These are phyloP conservation scores for Alternaria ventricosa DNA, from an alignment of 2,329 filamentous ascomycete species.

Conservation along the genomic window DNA sequence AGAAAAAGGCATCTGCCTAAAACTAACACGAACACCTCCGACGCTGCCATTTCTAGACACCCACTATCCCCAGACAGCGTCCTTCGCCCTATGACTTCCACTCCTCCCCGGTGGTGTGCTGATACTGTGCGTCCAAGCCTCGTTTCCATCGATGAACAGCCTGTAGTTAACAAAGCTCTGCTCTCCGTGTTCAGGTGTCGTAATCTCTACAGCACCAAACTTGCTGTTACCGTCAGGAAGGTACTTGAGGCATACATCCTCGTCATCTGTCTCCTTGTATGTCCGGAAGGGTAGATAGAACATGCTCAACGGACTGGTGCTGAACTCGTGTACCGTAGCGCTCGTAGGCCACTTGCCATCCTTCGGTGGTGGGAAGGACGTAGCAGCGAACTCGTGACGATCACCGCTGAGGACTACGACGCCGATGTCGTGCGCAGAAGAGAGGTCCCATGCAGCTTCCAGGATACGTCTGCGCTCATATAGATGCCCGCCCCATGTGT, in stretches of 20 bases:
- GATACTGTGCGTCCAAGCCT: conserved; percentile 71
- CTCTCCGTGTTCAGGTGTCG: conserved; percentile 66
- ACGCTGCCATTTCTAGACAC: background rate
- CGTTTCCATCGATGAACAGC: conserved; percentile 80
- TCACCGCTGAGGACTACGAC: conserved; percentile 89
- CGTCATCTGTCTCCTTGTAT: conserved; percentile 79
- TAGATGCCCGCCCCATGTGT: conserved; percentile 95
- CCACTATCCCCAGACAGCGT: conserved; percentile 54
- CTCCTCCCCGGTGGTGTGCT: conserved; percentile 51
- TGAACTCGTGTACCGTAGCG: conserved; percentile 80
- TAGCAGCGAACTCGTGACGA: conserved; percentile 95
- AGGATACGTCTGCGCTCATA: conserved; percentile 79
- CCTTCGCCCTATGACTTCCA: conserved; percentile 52
- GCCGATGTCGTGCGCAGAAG: conserved; percentile 71
- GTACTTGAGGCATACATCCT: conserved; percentile 87
- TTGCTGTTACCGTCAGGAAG: conserved; percentile 87
- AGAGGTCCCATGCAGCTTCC: conserved; percentile 90
- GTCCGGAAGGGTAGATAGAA: conserved; percentile 88
- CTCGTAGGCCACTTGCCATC: conserved; percentile 60
- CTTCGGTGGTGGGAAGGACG: conserved; percentile 71
- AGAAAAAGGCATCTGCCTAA: background rate
- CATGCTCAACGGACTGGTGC: conserved; percentile 87
- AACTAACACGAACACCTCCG: background rate
- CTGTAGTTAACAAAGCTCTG: conserved; percentile 80
- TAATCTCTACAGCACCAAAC: conserved; percentile 83